Conservation (phyloP, 2,329 filamentous ascomycete genomes). For the Neofusicoccum parvum region DNA sequence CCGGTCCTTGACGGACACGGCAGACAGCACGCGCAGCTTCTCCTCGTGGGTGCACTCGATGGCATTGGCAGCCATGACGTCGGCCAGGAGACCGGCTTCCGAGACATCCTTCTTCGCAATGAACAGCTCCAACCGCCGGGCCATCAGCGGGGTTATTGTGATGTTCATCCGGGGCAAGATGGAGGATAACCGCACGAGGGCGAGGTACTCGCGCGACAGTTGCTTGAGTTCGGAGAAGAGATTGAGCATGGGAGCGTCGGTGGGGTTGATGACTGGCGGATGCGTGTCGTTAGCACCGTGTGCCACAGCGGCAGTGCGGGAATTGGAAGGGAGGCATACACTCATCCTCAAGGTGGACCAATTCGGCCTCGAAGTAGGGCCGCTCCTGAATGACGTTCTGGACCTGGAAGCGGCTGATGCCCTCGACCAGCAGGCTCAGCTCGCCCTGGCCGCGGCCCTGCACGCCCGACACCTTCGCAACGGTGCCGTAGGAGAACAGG, state of each 20-base stretch:
- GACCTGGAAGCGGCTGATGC: slow-evolving; percentile 73
- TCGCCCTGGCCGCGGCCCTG: slow-evolving; percentile 56
- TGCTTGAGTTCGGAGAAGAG: slow-evolving; percentile 81
- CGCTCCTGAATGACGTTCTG: slow-evolving; percentile 75
- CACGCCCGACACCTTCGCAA: slow-evolving; percentile 55
- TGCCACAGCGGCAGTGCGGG: background rate
- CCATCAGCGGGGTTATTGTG: slow-evolving; percentile 61
- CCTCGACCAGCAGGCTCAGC: slow-evolving; percentile 84
- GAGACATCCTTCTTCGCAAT: slow-evolving; percentile 79
- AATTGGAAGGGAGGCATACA: slow-evolving; percentile 47
- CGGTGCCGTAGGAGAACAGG: slow-evolving; percentile 79
- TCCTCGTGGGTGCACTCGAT: slow-evolving; percentile 87
- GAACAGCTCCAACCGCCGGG: slow-evolving; percentile 81
- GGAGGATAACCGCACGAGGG: slow-evolving; percentile 79
- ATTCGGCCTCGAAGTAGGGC: slow-evolving; percentile 83
- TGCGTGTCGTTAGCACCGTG: background rate
- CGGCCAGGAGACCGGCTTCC: slow-evolving; percentile 83
- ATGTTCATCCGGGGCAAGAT: slow-evolving; percentile 72
- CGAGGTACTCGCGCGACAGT: slow-evolving; percentile 81
- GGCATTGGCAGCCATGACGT: slow-evolving; percentile 95
- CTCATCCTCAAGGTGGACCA: slow-evolving; percentile 71
- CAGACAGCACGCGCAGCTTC: slow-evolving; percentile 83
- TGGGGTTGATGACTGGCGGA: slow-evolving; percentile 41
- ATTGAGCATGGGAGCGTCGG: slow-evolving; percentile 66
- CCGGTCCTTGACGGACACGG: slow-evolving; percentile 75